These are phyloP conservation scores for Saccharomyces hybrid DNA, from an alignment of 1,139 yeast genomes.

Conservation along the genomic window DNA sequence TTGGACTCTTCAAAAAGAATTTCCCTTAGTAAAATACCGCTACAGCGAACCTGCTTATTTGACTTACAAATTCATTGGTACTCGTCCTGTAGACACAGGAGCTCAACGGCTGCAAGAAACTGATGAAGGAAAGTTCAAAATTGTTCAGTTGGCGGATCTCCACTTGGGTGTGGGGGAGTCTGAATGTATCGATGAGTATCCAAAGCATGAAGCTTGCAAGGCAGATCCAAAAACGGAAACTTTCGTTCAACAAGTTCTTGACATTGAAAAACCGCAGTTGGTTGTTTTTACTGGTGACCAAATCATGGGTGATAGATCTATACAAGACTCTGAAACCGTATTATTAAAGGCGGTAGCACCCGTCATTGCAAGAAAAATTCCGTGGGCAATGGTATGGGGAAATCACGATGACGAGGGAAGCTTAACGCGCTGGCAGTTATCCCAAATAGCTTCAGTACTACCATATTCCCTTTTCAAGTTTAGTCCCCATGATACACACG, in stretches of 20 bases:
- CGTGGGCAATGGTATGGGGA: conserved; percentile 76
- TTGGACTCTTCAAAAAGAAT: conserved; percentile 45
- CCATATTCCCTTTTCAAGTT: conserved; percentile 59
- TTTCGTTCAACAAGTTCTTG: conserved; percentile 58
- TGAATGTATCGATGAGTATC: conserved; percentile 62
- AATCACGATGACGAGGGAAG: conserved; percentile 70
- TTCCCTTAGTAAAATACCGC: conserved; percentile 19
- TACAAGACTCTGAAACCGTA: conserved; percentile 70
- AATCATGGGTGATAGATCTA: conserved; percentile 52
- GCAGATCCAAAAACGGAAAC: conserved; percentile 67
- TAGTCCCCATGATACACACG: conserved; percentile 48
- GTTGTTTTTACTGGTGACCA: conserved; percentile 87
- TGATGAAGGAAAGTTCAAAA: conserved; percentile 51
- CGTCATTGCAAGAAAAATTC: conserved; percentile 55
- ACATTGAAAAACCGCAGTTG: conserved; percentile 67
- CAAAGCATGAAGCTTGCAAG: conserved; percentile 45
- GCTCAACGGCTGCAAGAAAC: conserved; percentile 21
- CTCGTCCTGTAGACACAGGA: conserved; percentile 1
- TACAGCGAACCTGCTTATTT: conserved; percentile 6
- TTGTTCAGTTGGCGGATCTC: conserved; percentile 79
- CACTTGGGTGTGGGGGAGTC: conserved; percentile 79
- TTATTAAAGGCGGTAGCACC: conserved; percentile 72
- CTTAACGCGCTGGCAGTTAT: conserved; percentile 50
- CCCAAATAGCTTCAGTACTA: conserved; percentile 45
- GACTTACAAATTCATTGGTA: conserved; percentile 4